Evolutionary conservation across 345 rosid genomes (phyloP).

Genomic region (Eucalyptus melliodora): DNA sequence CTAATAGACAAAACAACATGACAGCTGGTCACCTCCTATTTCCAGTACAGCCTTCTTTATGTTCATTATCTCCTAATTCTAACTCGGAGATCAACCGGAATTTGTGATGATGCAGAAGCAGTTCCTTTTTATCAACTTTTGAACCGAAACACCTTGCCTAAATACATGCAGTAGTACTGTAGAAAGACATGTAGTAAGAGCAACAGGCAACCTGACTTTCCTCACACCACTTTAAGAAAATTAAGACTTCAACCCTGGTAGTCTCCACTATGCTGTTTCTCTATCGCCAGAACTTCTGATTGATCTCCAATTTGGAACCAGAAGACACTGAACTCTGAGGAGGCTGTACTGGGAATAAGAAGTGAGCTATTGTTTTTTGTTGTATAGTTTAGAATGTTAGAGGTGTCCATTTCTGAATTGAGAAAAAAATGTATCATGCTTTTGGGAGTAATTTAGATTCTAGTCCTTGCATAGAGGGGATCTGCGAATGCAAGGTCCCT

Average conservation of each 20-base stretch:
- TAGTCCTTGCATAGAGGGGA: not conserved
- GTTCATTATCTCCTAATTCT: not conserved
- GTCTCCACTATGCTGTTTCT: not conserved
- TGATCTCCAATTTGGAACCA: not conserved
- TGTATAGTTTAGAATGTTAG: not conserved
- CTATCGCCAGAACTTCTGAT: not conserved
- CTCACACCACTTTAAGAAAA: not conserved
- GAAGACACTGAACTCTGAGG: not conserved
- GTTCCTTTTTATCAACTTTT: not conserved
- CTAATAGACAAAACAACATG: not conserved
- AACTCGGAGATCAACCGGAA: not conserved
- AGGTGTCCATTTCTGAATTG: not conserved
- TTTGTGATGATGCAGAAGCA: not conserved
- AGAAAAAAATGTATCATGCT: not conserved
- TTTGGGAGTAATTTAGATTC: not conserved
- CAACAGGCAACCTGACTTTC: not conserved
- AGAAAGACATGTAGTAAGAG: not conserved
- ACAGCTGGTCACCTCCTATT: not conserved
- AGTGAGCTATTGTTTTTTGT: not conserved
- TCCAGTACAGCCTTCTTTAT: not conserved
- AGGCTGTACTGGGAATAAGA: not conserved
- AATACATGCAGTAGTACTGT: not conserved
- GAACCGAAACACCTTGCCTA: not conserved
- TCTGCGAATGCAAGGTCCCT: not conserved
- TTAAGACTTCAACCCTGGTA: not conserved